Evolutionary conservation across 2,329 filamentous ascomycete genomes (phyloP), one percentile per base, ranked within the genome.

Genomic region (Exutisphaerella laricina): DNA sequence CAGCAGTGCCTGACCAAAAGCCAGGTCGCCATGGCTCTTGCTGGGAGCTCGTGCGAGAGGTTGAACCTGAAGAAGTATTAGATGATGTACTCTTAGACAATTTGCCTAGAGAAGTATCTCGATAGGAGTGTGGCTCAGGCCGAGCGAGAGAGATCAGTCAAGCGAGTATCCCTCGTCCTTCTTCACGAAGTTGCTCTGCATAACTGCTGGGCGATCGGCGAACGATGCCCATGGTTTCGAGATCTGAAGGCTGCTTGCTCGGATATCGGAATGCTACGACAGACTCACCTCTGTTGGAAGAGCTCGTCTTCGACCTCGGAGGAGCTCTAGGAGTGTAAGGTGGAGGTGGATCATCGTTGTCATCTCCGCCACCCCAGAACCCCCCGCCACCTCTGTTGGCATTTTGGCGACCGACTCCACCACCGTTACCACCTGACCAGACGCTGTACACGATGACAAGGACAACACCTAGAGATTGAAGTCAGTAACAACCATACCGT

Each of bases 1-100:
- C 75, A 0, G 77, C 73, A n/a, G 78, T 66, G 14, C 84, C 84
- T 13, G 70, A 76, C 84, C 84, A 88, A 65, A 88, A 88, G 1
- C 85, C 85, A 4, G 84, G 84, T 37, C 74, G 72, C 82, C 83
- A 88, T 1, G 71, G 70, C 48, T 76, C 64, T 49, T 58, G 32
- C 17, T 36, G 28, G 46, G 28, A 25, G 17, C 35, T 39, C 16
- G 22, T 18, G 13, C 12, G n/a, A n/a, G n/a, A n/a, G n/a, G n/a
- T n/a, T n/a, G n/a, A 22, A 9, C 35, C 20, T 2, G 39, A 20
- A 13, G 38, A 26, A 13, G 43, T 33, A 21, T 35, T 51, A 22
- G 42, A 42, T 3, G 45, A 31, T 7, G 44, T 34, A 12, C 20
- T 16, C 5, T 40, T 18, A 33, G 30, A 33, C 17, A 34, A 8